A percentile compares a stretch with the other conserved stretches of the same genome.
Conservation (phyloP, 129 eudicot genomes). For the Tagetes patula region DNA sequence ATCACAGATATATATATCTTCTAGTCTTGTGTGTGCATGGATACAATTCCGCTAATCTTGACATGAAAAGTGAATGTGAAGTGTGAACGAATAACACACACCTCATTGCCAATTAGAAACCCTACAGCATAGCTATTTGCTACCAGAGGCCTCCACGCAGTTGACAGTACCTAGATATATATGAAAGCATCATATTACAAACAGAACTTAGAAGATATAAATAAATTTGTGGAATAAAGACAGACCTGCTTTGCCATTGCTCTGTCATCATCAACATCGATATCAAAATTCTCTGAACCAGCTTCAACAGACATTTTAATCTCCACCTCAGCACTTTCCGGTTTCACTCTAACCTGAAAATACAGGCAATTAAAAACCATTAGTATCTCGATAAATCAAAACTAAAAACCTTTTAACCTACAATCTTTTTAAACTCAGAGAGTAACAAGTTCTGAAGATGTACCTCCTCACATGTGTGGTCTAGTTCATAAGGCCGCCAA, state of each 20-base stretch:
- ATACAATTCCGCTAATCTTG: background rate
- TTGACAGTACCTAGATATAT: constrained; percentile 53
- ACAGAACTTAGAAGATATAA: background rate
- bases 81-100: constrained; percentile 28
- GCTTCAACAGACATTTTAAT: constrained; percentile 62
- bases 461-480: constrained; percentile 76
- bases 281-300: constrained; percentile 63
- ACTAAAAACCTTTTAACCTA: background rate
- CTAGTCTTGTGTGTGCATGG: background rate
- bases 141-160: constrained; percentile 54
- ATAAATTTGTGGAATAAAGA: background rate
- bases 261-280: constrained; percentile 34
- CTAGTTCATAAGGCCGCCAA: constrained; percentile 92
- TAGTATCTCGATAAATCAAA: constrained; percentile 11
- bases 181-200: constrained; percentile 12
- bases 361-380: constrained; percentile 16
- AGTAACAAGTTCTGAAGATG: background rate
- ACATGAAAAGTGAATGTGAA: constrained; percentile 24
- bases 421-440: background rate
- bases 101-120: constrained; percentile 70
- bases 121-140: constrained; percentile 63
- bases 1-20: constrained; percentile 17
- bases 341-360: constrained; percentile 76
- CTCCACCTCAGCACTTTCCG: constrained; percentile 59
- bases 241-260: constrained; percentile 73